phyloP scores from a whole-genome alignment of 2,329 filamentous ascomycete genomes.

The Nothopassalora personata region DNA sequence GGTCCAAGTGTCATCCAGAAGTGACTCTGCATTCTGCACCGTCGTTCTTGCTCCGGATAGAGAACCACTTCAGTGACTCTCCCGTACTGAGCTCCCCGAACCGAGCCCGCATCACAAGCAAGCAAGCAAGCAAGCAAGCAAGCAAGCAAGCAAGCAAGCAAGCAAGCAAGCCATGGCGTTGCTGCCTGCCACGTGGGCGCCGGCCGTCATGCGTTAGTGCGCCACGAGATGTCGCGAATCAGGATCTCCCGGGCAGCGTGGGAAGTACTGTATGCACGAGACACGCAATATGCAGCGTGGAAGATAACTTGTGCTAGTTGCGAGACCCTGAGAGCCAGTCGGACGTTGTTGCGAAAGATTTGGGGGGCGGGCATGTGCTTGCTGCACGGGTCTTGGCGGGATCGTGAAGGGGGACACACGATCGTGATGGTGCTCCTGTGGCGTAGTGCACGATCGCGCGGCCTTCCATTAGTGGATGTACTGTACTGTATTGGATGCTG shows the following conservation, averaged over 20 bases:
- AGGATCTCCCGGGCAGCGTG: neutral
- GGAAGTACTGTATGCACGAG: neutral
- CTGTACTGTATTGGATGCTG: neutral
- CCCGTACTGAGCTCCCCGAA: too few species aligned
- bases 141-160: neutral
- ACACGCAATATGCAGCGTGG: neutral
- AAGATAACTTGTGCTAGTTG: neutral
- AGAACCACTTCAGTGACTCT: too few species aligned
- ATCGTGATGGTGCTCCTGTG: neutral
- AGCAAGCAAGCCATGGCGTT: neutral
- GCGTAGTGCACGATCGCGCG: slow-evolving; percentile 1
- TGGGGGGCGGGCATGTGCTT: neutral
- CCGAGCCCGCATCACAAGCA: neutral
- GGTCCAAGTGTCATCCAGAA: neutral
- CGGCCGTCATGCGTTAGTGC: neutral
- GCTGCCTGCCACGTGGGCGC: neutral
- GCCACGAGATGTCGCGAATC: neutral
- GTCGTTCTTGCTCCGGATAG: too few species aligned
- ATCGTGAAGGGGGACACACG: neutral
- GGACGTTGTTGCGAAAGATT: neutral
- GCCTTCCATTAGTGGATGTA: neutral
- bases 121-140: neutral
- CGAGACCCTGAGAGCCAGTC: neutral
- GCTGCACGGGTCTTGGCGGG: neutral
- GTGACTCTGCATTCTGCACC: too few species aligned